phyloP scores from a whole-genome alignment of 2,329 filamentous ascomycete genomes.

The Chaetothyriales sp. region DNA sequence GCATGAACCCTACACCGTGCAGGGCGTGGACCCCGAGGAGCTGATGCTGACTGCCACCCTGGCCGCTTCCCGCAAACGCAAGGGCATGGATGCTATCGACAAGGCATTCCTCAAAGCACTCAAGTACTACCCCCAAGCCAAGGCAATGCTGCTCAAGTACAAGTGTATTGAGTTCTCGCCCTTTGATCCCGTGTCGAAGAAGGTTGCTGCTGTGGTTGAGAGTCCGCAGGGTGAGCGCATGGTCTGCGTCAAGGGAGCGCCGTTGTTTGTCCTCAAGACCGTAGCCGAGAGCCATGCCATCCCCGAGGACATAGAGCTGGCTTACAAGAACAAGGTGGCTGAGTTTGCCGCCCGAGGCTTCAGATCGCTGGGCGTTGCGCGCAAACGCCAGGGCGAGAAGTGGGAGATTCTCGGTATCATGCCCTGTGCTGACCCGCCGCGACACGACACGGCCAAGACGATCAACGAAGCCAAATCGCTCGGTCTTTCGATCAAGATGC shows the following conservation, averaged over 20 bases:
- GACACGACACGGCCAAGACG: conserved; percentile 78
- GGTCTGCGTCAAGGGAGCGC: conserved; percentile 80
- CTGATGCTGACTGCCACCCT: conserved; percentile 86
- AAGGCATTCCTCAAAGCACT: conserved; percentile 85
- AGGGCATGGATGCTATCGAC: conserved; percentile 88
- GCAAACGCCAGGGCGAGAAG: conserved; percentile 63
- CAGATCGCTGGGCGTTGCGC: conserved; percentile 82
- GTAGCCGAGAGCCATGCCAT: conserved; percentile 75
- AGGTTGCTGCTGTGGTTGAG: conserved; percentile 70
- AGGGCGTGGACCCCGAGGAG: conserved; percentile 69
- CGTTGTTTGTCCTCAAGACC: conserved; percentile 72
- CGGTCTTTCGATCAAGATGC: conserved; percentile 86
- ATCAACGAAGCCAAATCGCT: conserved; percentile 79
- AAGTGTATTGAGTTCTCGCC: conserved; percentile 71
- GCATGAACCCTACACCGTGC: conserved; percentile 67
- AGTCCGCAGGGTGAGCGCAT: conserved; percentile 72
- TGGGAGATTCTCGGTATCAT: conserved; percentile 94
- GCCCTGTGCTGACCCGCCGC: conserved; percentile 83
- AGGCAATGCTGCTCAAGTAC: conserved; percentile 67
- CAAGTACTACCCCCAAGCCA: conserved; percentile 67
- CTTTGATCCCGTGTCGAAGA: conserved; percentile 88
- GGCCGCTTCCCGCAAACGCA: conserved; percentile 84
- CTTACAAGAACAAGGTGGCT: conserved; percentile 83
- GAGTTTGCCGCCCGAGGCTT: conserved; percentile 89
- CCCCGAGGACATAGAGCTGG: conserved; percentile 58